Evolutionary conservation across 2,329 filamentous ascomycete species (phyloP).

Genomic region (Gyromitra esculenta): DNA sequence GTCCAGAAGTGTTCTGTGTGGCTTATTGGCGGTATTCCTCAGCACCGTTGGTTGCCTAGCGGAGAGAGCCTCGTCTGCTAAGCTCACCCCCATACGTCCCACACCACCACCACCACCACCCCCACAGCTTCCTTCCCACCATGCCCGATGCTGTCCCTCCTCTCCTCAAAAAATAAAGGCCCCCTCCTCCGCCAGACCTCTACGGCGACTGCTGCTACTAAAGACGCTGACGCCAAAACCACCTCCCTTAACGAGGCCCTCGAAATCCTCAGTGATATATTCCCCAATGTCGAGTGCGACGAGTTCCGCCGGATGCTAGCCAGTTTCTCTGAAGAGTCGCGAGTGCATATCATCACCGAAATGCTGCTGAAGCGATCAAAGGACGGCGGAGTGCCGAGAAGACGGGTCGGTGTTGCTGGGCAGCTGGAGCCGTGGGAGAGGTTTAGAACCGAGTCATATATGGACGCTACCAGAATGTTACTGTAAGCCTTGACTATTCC

Average conservation of each 20-base stretch:
- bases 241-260: conserved; percentile 72
- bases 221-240: conserved; percentile 33
- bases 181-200: conserved; percentile 7
- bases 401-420: conserved; percentile 61
- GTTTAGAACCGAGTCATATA: conserved; percentile 75
- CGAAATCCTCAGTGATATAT: conserved; percentile 74
- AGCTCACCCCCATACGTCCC: neutral
- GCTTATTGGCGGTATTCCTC: neutral
- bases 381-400: conserved; percentile 63
- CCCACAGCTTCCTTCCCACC: conserved; percentile 6
- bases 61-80: conserved; percentile 4
- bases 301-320: conserved; percentile 83
- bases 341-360: conserved; percentile 80
- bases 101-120: neutral
- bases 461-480: conserved; percentile 72
- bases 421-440: conserved; percentile 67
- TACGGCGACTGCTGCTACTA: neutral
- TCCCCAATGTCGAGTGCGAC: conserved; percentile 82
- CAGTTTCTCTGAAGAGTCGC: conserved; percentile 78
- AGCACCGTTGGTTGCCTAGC: neutral
- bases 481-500: conserved; percentile 62
- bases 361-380: conserved; percentile 76
- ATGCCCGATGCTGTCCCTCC: conserved; percentile 50
- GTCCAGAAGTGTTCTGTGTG: neutral
- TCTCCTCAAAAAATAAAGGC: conserved; percentile 42